These are phyloP conservation scores for Cystobasidium ongulense DNA, from an alignment of 768 basidiomycete genomes.

Conservation along the genomic window DNA sequence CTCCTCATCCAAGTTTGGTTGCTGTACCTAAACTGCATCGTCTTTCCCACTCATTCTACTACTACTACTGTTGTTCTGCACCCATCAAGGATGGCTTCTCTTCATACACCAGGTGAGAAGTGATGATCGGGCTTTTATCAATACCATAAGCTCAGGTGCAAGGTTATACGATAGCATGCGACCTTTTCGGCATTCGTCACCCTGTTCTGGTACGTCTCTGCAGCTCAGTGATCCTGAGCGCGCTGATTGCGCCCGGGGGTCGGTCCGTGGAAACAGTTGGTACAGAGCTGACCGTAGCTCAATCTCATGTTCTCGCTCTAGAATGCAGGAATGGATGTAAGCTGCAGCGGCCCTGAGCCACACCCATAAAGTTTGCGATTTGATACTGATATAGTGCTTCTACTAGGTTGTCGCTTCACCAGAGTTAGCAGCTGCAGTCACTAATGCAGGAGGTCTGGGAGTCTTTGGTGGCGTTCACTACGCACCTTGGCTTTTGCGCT, in stretches of 20 bases:
- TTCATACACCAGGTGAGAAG: background rate
- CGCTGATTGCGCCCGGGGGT: too few relatives aligned
- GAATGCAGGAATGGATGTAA: slow-evolving; percentile 4
- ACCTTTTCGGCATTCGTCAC: background rate
- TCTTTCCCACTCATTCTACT: too few relatives aligned
- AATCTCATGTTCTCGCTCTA: background rate
- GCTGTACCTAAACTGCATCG: too few relatives aligned
- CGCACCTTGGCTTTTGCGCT: background rate
- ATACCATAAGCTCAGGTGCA: background rate
- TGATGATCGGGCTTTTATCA: background rate
- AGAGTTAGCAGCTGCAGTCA: slow-evolving; percentile 79
- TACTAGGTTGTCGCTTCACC: slow-evolving; percentile 50
- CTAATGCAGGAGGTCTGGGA: slow-evolving; percentile 84
- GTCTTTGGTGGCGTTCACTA: slow-evolving; percentile 66
- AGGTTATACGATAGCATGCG: background rate
- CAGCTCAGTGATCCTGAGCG: background rate
- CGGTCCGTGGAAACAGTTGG: background rate
- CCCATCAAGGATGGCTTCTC: background rate
- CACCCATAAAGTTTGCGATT: too few relatives aligned
- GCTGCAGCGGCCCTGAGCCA: background rate
- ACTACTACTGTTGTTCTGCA: too few relatives aligned
- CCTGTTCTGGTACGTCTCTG: background rate
- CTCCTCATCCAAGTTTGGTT: too few relatives aligned
- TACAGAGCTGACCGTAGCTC: background rate
- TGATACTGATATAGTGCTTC: background rate